Evolutionary conservation across 208 protist genomes (phyloP).

Genomic region (Trypanosoma scelopori): DNA sequence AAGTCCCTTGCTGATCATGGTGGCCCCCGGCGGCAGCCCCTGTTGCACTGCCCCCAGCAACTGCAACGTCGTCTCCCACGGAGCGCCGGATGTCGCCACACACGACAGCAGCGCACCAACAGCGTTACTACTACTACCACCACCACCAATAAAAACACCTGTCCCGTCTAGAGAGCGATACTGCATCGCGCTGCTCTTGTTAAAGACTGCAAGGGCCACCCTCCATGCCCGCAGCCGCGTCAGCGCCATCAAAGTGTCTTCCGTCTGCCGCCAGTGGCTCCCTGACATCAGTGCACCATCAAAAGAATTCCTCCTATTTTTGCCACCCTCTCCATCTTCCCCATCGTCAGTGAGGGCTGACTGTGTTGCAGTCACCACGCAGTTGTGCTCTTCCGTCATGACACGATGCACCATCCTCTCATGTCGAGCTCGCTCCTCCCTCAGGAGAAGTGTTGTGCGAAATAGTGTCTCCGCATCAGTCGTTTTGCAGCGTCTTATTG

Average conservation of each 20-base stretch:
- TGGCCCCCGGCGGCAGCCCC: not conserved
- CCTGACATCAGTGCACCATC: too few species aligned
- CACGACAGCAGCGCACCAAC: constrained; percentile 25
- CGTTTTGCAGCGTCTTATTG: constrained; percentile 15
- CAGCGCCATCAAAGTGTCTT: constrained; percentile 17
- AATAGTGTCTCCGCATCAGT: constrained; percentile 14
- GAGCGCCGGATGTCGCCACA: constrained; percentile 17
- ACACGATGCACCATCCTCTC: constrained; percentile 15
- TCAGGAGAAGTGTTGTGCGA: constrained; percentile 8
- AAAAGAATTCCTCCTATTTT: not conserved
- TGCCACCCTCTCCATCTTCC: not conserved
- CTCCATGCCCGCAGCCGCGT: constrained; percentile 22
- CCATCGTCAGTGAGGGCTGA: too few species aligned
- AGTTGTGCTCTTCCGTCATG: not conserved
- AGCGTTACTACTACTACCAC: not conserved
- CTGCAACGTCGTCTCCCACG: constrained; percentile 19
- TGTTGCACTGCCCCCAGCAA: constrained; percentile 6
- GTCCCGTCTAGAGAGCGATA: not conserved
- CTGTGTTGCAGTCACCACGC: too few species aligned
- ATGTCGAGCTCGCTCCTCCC: constrained; percentile 10
- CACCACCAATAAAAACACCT: not conserved
- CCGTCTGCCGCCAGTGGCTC: not conserved
- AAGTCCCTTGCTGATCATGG: constrained; percentile 7
- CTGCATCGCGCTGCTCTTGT: not conserved
- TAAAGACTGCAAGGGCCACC: constrained; percentile 16